Conservation (phyloP, 768 basidiomycete genomes). For the Hemileccinum impolitum region DNA sequence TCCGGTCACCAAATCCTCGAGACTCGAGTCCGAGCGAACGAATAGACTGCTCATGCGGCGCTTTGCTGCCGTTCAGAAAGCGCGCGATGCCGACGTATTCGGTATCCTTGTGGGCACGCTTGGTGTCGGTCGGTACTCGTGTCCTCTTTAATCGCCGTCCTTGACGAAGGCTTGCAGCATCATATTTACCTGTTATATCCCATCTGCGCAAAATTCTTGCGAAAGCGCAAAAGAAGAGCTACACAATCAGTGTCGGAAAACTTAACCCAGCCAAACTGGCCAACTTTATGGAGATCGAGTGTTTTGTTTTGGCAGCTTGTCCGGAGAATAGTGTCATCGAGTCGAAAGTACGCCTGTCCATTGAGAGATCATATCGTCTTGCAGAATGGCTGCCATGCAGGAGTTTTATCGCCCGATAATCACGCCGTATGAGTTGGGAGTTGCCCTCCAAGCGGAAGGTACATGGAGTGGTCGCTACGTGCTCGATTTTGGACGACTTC, state of each 20-base stretch:
- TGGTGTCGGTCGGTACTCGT: slow-evolving; percentile 63
- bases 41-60: slow-evolving; percentile 88
- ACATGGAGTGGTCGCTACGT: slow-evolving; percentile 78
- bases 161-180: slow-evolving; percentile 42
- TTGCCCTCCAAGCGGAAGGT: slow-evolving; percentile 69
- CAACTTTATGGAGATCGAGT: slow-evolving; percentile 95
- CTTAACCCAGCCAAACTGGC: slow-evolving; percentile 92
- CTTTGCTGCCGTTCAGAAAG: slow-evolving; percentile 82
- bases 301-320: slow-evolving; percentile 93
- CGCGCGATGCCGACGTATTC: slow-evolving; percentile 89
- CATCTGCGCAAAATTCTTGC: slow-evolving; percentile 72
- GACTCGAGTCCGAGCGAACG: slow-evolving; percentile 62
- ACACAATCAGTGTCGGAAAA: slow-evolving; percentile 94
- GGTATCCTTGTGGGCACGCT: slow-evolving; percentile 94
- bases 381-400: slow-evolving; percentile 35
- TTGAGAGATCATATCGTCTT: not conserved
- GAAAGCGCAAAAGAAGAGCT: slow-evolving; percentile 78
- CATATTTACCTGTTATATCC: slow-evolving; percentile 81
- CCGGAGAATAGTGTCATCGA: slow-evolving; percentile 86
- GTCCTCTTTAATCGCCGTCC: not conserved
- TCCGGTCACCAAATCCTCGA: slow-evolving; percentile 45
- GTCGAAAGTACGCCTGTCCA: slow-evolving; percentile 46
- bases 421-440: slow-evolving; percentile 86
- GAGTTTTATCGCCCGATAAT: slow-evolving; percentile 90
- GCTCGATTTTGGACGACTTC: slow-evolving; percentile 66